These are phyloP conservation scores for Trichosporon sp. DNA, from an alignment of 1,284 basidiomycete species.

Conservation along the genomic window DNA sequence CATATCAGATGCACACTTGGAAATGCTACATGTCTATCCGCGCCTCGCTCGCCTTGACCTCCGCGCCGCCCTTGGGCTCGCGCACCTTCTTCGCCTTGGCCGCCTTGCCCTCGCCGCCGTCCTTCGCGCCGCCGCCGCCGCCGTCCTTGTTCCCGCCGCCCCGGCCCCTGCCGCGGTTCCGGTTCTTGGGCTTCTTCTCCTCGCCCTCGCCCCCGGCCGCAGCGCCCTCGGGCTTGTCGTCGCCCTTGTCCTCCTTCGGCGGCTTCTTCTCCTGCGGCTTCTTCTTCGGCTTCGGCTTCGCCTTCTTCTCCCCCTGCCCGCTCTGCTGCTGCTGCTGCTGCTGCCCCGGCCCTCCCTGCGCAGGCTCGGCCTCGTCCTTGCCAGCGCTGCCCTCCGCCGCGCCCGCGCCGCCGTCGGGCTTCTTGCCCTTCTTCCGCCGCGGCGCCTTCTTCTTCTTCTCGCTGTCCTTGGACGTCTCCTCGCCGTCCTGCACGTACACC, in stretches of 20 bases:
- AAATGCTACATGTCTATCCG: slow-evolving; percentile 21
- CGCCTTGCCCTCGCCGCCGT: not conserved
- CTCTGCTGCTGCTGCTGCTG: not conserved
- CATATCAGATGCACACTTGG: not conserved
- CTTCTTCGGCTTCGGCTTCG: slow-evolving; percentile 5
- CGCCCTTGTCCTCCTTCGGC: slow-evolving; percentile 11
- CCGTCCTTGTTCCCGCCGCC: not conserved
- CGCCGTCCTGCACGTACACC: slow-evolving; percentile 28
- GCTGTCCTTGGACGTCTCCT: slow-evolving; percentile 17
- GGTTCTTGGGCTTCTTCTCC: not conserved
- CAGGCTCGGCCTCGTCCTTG: slow-evolving; percentile 3
- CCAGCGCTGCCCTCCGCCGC: slow-evolving; percentile 6
- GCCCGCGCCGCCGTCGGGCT: slow-evolving; percentile 8
- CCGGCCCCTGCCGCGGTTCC: not conserved
- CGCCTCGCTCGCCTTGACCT: slow-evolving; percentile 12
- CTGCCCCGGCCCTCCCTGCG: not conserved
- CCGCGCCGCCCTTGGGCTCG: not conserved
- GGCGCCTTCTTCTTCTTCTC: slow-evolving; percentile 13
- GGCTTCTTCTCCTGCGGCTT: slow-evolving; percentile 12
- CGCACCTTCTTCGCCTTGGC: not conserved
- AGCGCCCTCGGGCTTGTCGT: slow-evolving; percentile 1
- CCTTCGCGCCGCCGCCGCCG: not conserved
- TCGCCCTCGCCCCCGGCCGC: not conserved
- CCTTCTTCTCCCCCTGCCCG: not conserved
- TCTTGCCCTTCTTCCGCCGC: slow-evolving; percentile 16